phyloP scores from a whole-genome alignment of 2,329 filamentous ascomycete genomes.

The Clarireedia paspali region DNA sequence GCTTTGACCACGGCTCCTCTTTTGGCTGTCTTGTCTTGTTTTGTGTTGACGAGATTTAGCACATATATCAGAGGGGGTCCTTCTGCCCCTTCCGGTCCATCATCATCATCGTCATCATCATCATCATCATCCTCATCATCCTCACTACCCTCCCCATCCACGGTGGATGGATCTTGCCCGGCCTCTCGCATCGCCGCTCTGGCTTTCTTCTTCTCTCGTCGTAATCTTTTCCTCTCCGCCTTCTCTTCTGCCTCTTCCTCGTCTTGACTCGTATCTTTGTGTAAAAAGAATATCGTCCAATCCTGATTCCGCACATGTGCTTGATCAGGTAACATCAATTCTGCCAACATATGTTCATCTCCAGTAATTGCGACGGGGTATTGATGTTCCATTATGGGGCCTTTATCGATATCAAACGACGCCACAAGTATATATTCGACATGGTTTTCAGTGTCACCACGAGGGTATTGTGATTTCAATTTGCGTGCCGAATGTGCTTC shows the following conservation, averaged over 20 bases:
- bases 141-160: too few relatives aligned
- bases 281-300: slow-evolving; percentile 98
- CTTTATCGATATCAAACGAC: slow-evolving; percentile 93
- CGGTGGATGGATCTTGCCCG: slow-evolving; percentile 33
- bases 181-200: slow-evolving; percentile 39
- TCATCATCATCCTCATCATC: slow-evolving; percentile 38
- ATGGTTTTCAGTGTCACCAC: slow-evolving; percentile 75
- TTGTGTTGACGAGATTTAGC: slow-evolving; percentile 94
- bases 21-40: slow-evolving; percentile 88
- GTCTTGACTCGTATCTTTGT: slow-evolving; percentile 83
- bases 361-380: slow-evolving; percentile 92
- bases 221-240: slow-evolving; percentile 42
- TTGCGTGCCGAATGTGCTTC: slow-evolving; percentile 45
- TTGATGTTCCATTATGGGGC: slow-evolving; percentile 97
- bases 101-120: slow-evolving; percentile 46
- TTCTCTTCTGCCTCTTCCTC: slow-evolving; percentile 70
- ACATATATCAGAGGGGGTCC: slow-evolving; percentile 94
- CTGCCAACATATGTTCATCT: slow-evolving; percentile 95
- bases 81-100: slow-evolving; percentile 63
- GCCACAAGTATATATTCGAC: slow-evolving; percentile 98
- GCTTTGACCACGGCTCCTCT: slow-evolving; percentile 93
- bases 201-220: slow-evolving; percentile 44
- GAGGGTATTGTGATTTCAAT: slow-evolving; percentile 67
- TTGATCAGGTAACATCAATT: slow-evolving; percentile 97
- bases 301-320: slow-evolving; percentile 91